Evolutionary conservation across 129 eudicot species (phyloP), one percentile per base, ranked within the genome.

Genomic region (Calendula officinalis): DNA sequence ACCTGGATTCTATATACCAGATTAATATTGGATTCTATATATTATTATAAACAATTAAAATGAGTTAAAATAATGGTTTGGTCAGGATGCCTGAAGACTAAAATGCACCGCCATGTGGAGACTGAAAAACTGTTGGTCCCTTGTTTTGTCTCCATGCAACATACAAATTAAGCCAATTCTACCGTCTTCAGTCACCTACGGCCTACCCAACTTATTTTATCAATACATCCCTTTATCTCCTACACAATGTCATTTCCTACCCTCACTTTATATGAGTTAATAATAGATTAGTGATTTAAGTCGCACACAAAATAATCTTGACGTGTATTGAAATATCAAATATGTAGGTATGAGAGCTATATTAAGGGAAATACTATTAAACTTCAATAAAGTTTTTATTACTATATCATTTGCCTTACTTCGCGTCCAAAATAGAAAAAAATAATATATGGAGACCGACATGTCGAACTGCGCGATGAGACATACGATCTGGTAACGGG

Each of bases 61-160:
- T 30, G 41, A 41, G 47, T 48, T 48, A 62, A 27, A 27, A 52
- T 52, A 52, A 32, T 62, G 55, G 35, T 43, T 62, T 62, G 70
- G 77, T 71, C 64, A 69, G 76, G 55, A 40, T 51, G 54, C 15
- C 39, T 54, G 60, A 59, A 48, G 67, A 70, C 45, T 58, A 36
- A 47, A 60, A 59, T 3, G 41, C 66, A 58, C 4, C 30, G 42
- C 59, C 75, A 70, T 60, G 68, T 70, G 75, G 66, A 56, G 66
- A 57, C 30, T 69, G 56, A 16, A 46, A 67, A 30, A 58, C 50
- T 69, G 47, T 60, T 61, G 68, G 52, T 13, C 10, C 63, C 52
- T 48, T 35, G 3, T 53, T 62, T 72, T 62, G 77, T 72, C 70
- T 53, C 39, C 77, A 62, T 72, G 77, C 77, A 71, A 42, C 63